Conservation (phyloP, 208 protist genomes). For the Wallacemonas sp. region DNA sequence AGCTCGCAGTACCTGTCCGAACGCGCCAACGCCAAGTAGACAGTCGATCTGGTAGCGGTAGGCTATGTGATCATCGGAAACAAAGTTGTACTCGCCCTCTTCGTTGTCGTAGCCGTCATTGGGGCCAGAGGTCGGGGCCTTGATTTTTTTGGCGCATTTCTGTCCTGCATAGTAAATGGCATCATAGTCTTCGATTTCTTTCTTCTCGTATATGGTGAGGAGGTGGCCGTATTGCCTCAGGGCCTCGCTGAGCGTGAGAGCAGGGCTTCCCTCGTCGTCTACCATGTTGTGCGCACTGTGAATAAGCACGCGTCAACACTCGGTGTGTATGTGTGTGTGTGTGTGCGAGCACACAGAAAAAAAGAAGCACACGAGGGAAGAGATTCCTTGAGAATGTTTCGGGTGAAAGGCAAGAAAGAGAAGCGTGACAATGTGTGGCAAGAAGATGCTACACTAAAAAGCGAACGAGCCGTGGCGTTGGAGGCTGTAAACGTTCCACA, state of each 20-base stretch:
- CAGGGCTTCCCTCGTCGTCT: neutral
- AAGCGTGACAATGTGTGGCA: too few species aligned
- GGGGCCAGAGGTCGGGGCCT: conserved; percentile 30
- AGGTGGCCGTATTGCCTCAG: conserved; percentile 20
- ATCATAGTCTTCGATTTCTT: conserved; percentile 54
- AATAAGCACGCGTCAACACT: too few species aligned
- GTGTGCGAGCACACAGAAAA: too few species aligned
- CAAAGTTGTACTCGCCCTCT: conserved; percentile 90
- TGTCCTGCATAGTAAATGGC: conserved; percentile 69
- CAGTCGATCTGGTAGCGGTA: conserved; percentile 89
- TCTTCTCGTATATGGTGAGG: conserved; percentile 64
- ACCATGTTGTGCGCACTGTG: neutral
- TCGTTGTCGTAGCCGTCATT: conserved; percentile 94
- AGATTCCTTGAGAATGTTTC: too few species aligned
- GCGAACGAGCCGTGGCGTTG: too few species aligned
- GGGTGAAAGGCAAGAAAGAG: neutral
- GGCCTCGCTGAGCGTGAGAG: conserved; percentile 6
- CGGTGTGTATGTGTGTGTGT: too few species aligned
- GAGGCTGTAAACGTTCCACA: too few species aligned
- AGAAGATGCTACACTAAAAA: too few species aligned
- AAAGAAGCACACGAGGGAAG: too few species aligned
- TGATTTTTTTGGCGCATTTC: conserved; percentile 59
- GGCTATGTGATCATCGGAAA: conserved; percentile 90
- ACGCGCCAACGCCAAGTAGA: conserved; percentile 77
- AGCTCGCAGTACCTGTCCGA: conserved; percentile 85